These are phyloP conservation scores for Podospora pseudocomata DNA, from an alignment of 495 filamentous ascomycete genomes.

Conservation along the genomic window DNA sequence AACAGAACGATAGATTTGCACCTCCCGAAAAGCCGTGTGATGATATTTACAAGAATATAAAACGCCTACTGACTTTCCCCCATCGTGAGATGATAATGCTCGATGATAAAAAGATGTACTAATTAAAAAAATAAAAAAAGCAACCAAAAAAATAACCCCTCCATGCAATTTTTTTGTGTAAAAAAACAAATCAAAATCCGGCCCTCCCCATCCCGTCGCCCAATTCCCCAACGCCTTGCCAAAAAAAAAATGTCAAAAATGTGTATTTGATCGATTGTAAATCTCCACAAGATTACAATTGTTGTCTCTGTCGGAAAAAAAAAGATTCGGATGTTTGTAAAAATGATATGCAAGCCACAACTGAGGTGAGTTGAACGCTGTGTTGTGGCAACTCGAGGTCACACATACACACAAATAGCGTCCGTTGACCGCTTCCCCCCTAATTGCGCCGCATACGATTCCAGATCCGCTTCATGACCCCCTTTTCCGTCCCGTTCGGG, in stretches of 20 bases:
- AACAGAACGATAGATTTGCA: not conserved
- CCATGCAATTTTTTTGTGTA: not conserved
- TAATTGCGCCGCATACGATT: slow-evolving; percentile 34
- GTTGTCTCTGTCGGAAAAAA: not conserved
- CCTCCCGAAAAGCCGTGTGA: not conserved
- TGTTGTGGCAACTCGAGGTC: not conserved
- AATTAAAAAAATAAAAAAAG: no score
- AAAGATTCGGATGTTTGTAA: not conserved
- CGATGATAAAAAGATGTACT: not conserved
- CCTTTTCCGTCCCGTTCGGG: slow-evolving; percentile 25
- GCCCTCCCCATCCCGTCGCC: no score
- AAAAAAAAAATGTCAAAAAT: not conserved
- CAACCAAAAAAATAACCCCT: not conserved
- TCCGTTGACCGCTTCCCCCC: not conserved
- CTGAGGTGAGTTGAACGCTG: not conserved
- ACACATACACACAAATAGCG: not conserved
- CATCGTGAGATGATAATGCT: not conserved
- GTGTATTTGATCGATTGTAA: not conserved
- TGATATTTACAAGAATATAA: not conserved
- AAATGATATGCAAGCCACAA: no score
- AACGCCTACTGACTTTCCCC: not conserved
- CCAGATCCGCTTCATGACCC: slow-evolving; percentile 42
- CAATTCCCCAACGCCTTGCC: not conserved
- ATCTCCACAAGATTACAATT: not conserved
- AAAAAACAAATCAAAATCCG: not conserved